Evolutionary conservation across 2,329 filamentous ascomycete species (phyloP), one percentile per base, ranked within the genome.

Genomic region (Pseudopyrenochaeta lycopersici): DNA sequence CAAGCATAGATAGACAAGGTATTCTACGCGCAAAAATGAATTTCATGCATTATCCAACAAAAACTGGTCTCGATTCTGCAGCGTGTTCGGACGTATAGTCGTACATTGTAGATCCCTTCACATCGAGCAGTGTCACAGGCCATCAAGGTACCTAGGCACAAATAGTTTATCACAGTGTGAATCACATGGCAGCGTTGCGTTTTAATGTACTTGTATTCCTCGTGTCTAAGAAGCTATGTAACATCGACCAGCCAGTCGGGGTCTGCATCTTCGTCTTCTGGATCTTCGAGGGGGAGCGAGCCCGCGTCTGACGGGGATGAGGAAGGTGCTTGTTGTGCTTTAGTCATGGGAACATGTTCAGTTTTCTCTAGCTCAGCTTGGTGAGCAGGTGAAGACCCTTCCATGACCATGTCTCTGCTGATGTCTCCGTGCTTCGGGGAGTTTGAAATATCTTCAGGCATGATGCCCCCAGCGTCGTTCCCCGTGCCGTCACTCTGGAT

Each of bases 201-300:
- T 33, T 18, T 23, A 54, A 39, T 23, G 36, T 39, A 10, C 11
- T 39, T 39, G 17, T 20, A 21, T 11, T 23, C n/a, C n/a, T n/a
- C 4, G 20, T 21, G 14, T 42, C n/a, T 35, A 12, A 38, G 20
- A 27, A 14, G 4, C 52, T 65, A 72, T 21, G 68, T 72, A 39
- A 36, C 69, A 45, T 73, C 70, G 2, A 74, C 64, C 38, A 88
- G 69, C 86, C 86, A 88, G 38, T 88, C 85, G 2, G 86, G 86
- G 58, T 88, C 85, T 2, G 85, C 85, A 67, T 88, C 85, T 44
- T 87, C 84, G 61, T 88, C 86, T 29, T 88, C 86, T 0, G 86
- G 85, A 62, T 88, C 86, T 62, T 88, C 82, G 1, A 85, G 84
- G 7, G 85, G 72, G 41, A 87, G 66, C 4, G 84, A 86, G 0